Percentiles rank a stretch among this genome's conserved stretches.
phyloP scores from a whole-genome alignment of 805 yeast species.

The Starmerella ratchasimensis region DNA sequence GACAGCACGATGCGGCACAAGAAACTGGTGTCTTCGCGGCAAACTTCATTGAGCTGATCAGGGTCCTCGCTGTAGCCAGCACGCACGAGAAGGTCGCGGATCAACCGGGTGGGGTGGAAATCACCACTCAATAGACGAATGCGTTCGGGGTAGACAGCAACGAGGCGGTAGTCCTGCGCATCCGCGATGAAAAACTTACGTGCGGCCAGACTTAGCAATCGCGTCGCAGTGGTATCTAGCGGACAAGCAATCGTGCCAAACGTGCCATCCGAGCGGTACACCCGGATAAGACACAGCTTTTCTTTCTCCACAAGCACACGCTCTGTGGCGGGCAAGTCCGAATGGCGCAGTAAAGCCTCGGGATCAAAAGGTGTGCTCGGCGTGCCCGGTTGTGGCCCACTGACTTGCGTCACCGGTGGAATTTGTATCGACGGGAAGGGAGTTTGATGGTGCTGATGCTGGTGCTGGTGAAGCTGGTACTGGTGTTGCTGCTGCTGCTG shows the following conservation, averaged over 20 bases:
- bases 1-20: conserved; percentile 18
- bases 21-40: conserved; percentile 20
- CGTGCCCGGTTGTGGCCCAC: no score
- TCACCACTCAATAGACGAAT: conserved; percentile 11
- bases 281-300: conserved; percentile 35
- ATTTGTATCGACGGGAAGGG: no score
- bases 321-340: conserved; percentile 11
- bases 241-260: conserved; percentile 75
- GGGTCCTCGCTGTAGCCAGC: conserved; percentile 16
- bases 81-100: conserved; percentile 11
- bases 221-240: conserved; percentile 61
- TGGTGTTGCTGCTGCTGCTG: no score
- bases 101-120: conserved; percentile 10
- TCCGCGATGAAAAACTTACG: conserved; percentile 42
- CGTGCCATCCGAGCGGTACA: conserved; percentile 71
- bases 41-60: conserved; percentile 11
- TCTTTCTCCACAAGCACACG: not conserved
- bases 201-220: conserved; percentile 54
- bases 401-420: no score
- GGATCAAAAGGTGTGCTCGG: not conserved
- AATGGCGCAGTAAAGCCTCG: conserved; percentile 10
- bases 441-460: no score
- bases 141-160: conserved; percentile 12
- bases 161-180: conserved; percentile 13
- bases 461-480: no score